Conservation (phyloP, 176 grass and related monocot species). For the Puccinellia tenuiflora region DNA sequence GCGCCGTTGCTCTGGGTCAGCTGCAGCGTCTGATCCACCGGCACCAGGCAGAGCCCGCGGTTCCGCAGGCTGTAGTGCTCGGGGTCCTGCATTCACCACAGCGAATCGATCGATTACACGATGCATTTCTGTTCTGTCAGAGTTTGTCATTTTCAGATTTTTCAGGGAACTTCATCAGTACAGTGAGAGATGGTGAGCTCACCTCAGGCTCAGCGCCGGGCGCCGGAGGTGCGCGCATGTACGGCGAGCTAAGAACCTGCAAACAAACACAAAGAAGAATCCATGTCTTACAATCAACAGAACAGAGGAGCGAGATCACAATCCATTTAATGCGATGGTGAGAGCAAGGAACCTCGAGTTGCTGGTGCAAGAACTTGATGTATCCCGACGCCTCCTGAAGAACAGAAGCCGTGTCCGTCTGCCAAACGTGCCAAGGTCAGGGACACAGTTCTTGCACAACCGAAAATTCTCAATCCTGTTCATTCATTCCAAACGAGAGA, state of each 20-base stretch:
- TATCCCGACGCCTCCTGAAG: conserved; percentile 84
- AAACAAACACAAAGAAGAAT: neutral
- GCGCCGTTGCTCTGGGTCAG: conserved; percentile 92
- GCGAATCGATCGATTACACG: neutral
- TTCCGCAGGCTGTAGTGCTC: conserved; percentile 67
- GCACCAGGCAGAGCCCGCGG: conserved; percentile 90
- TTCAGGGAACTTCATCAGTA: neutral
- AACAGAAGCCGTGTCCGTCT: conserved; percentile 96
- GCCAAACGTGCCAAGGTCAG: neutral
- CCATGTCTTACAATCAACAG: neutral
- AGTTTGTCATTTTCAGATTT: neutral
- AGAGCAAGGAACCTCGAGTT: conserved; percentile 58
- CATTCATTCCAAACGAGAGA: neutral
- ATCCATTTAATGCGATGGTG: neutral
- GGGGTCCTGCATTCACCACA: conserved; percentile 38
- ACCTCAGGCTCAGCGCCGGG: conserved; percentile 46
- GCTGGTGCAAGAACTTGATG: conserved; percentile 94
- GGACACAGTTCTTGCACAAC: neutral
- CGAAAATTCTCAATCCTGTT: neutral
- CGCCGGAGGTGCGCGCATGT: conserved; percentile 43
- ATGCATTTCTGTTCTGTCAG: neutral
- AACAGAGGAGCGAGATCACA: neutral
- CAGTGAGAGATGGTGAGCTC: neutral
- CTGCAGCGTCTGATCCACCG: conserved; percentile 47
- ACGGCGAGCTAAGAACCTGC: conserved; percentile 85